phyloP scores from a whole-genome alignment of 2,329 filamentous ascomycete genomes.

The Thelonectria blattea region DNA sequence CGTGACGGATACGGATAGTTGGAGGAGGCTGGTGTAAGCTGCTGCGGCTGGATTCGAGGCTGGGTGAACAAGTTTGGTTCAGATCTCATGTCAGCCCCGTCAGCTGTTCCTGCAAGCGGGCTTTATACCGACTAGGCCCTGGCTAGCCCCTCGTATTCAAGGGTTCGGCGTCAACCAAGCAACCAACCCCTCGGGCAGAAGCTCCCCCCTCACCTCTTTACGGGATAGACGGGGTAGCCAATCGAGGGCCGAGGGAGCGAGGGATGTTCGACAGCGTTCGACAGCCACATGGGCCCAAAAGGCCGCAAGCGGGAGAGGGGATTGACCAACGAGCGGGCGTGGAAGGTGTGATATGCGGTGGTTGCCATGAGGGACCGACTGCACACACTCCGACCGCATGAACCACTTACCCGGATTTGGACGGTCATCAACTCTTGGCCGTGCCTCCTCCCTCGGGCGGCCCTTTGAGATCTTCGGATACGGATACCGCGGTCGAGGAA shows the following conservation, averaged over 20 bases:
- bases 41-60: neutral
- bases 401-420: neutral
- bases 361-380: neutral
- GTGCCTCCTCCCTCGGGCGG: too few relatives aligned
- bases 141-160: neutral
- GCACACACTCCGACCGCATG: neutral
- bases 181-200: neutral
- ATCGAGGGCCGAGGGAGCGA: neutral
- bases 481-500: too few relatives aligned
- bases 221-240: neutral
- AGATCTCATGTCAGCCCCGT: neutral
- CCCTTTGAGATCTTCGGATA: too few relatives aligned
- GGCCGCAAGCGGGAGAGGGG: neutral
- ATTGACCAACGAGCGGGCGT: neutral
- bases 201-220: neutral
- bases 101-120: neutral
- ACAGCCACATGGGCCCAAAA: neutral
- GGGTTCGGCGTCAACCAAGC: conserved; percentile 5
- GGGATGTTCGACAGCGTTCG: neutral
- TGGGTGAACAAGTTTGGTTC: neutral
- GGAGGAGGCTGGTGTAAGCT: neutral
- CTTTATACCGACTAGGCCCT: neutral
- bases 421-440: neutral
- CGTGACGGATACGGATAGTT: neutral
- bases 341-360: neutral